Conservation (phyloP, 2,329 filamentous ascomycete species). For the Pseudonectria buxi region DNA sequence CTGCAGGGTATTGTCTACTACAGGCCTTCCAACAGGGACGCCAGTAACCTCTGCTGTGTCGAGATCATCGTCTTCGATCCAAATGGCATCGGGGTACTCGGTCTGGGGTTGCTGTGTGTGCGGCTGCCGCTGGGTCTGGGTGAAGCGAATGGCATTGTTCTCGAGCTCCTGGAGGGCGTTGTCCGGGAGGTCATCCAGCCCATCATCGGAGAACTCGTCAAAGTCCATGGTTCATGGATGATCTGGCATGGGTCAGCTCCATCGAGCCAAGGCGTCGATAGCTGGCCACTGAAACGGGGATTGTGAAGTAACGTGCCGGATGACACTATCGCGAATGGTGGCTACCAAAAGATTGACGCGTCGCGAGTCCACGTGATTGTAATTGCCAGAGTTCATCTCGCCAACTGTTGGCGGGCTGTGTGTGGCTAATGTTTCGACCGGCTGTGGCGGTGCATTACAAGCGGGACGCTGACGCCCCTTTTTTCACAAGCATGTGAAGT, state of each 20-base stretch:
- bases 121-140: slow-evolving; percentile 34
- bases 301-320: too few relatives aligned
- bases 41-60: slow-evolving; percentile 52
- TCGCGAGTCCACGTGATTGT: slow-evolving; percentile 25
- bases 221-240: slow-evolving; percentile 28
- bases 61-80: slow-evolving; percentile 50
- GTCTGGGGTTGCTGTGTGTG: slow-evolving; percentile 17
- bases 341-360: slow-evolving; percentile 12
- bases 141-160: slow-evolving; percentile 55
- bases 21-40: slow-evolving; percentile 30
- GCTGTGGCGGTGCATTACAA: slow-evolving; percentile 2
- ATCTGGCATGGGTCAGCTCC: slow-evolving; percentile 8
- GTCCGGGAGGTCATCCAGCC: slow-evolving; percentile 53
- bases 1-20: slow-evolving; percentile 30
- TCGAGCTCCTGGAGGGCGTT: slow-evolving; percentile 56
- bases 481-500: slow-evolving; percentile 18
- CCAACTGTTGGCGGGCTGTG: background rate
- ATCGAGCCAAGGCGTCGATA: slow-evolving; percentile 12
- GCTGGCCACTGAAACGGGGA: background rate
- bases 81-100: slow-evolving; percentile 33
- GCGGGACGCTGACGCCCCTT: slow-evolving; percentile 4
- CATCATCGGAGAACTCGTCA: slow-evolving; percentile 59
- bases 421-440: slow-evolving; percentile 9
- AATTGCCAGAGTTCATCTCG: background rate
- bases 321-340: too few relatives aligned